phyloP scores from a whole-genome alignment of 1,284 basidiomycete genomes.

The Porodaedalea pini region DNA sequence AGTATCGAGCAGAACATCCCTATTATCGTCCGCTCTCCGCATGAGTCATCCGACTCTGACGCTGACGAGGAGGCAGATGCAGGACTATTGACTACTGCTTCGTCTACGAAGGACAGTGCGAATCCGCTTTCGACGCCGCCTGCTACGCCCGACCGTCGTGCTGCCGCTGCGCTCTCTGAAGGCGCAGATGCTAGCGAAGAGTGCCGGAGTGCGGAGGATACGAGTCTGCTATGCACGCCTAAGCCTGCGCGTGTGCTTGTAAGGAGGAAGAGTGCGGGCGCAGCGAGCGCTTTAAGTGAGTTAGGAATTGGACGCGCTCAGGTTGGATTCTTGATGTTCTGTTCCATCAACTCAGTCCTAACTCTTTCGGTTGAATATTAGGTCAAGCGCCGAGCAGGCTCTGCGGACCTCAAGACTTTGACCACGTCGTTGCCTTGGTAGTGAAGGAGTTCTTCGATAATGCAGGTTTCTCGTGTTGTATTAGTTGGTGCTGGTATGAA shows the following conservation, averaged over 20 bases:
- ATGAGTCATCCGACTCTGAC: neutral
- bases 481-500: neutral
- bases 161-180: neutral
- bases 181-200: neutral
- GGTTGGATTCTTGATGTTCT: neutral
- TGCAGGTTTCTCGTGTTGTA: neutral
- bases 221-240: neutral
- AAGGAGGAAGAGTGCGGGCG: neutral
- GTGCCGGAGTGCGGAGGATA: neutral
- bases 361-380: neutral
- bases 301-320: neutral
- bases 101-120: neutral
- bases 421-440: neutral
- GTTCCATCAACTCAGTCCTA: neutral
- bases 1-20: neutral
- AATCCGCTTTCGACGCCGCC: neutral
- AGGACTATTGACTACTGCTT: neutral
- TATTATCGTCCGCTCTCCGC: neutral
- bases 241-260: neutral
- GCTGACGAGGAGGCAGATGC: neutral
- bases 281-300: neutral
- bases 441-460: neutral
- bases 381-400: constrained; percentile 12
- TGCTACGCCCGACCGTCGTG: constrained; percentile 1
- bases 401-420: constrained; percentile 11